Evolutionary conservation across 306 rosid species (phyloP).

Genomic region (Argentina anserina): DNA sequence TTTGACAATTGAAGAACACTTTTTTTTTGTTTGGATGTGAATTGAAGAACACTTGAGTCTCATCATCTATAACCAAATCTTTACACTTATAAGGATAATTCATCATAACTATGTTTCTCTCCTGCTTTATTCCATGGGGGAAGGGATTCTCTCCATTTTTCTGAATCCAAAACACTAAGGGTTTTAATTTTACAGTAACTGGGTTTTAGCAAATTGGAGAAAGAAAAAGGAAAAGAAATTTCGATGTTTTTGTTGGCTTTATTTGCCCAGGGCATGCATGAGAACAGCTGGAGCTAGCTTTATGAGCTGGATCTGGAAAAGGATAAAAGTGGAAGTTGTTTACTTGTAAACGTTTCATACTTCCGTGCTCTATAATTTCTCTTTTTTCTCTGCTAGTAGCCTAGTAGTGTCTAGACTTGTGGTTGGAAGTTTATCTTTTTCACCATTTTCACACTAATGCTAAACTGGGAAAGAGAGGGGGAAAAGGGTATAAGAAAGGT

Average conservation of each 20-base stretch:
- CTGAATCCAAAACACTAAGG: neutral
- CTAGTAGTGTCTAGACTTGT: conserved; percentile 15
- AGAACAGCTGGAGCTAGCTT: conserved; percentile 52
- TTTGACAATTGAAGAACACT: neutral
- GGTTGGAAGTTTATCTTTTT: conserved; percentile 41
- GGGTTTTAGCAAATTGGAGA: conserved; percentile 1
- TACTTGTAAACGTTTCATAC: conserved; percentile 34
- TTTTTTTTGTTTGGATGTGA: too few relatives aligned
- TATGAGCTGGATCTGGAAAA: conserved; percentile 59
- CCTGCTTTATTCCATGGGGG: neutral
- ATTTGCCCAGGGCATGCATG: conserved; percentile 24
- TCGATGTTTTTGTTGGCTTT: conserved; percentile 12
- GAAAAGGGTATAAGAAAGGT: conserved; percentile 19
- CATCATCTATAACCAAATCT: neutral
- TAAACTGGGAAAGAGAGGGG: conserved; percentile 26
- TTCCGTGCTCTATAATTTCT: conserved; percentile 62
- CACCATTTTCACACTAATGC: conserved; percentile 45
- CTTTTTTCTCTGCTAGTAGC: conserved; percentile 26
- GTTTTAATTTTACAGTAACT: neutral
- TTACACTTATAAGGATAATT: neutral
- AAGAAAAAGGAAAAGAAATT: conserved; percentile 3
- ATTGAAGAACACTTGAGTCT: neutral
- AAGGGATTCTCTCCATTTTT: neutral
- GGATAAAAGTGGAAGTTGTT: conserved; percentile 28
- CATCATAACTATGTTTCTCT: neutral